These are phyloP conservation scores for Phyllosticta capitalensis DNA, from an alignment of 2,329 filamentous ascomycete genomes.

Conservation along the genomic window DNA sequence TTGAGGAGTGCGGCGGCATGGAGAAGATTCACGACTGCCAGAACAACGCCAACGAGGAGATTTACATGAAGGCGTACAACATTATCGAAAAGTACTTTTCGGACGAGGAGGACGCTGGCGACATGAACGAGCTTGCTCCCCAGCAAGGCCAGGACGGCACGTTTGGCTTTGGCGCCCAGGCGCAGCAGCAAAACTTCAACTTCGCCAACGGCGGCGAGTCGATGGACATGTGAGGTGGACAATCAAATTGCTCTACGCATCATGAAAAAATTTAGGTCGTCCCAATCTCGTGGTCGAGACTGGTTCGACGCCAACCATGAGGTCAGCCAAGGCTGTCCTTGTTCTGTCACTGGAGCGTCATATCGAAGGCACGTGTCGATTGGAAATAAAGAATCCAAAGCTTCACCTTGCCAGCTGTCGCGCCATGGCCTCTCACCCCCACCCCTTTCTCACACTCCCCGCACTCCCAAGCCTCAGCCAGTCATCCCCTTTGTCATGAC, in stretches of 20 bases:
- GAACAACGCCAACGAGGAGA: conserved; percentile 99
- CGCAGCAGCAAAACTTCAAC: conserved; percentile 70
- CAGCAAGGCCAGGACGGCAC: conserved; percentile 62
- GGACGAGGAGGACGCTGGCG: conserved; percentile 78
- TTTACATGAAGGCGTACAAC: conserved; percentile 99
- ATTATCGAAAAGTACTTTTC: conserved; percentile 99
- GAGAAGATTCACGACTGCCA: conserved; percentile 99
- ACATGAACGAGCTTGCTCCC: conserved; percentile 72
- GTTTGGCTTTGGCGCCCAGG: conserved; percentile 66
- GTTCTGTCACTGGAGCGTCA: background rate
- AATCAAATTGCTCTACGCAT: background rate
- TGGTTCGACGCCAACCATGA: conserved; percentile 1
- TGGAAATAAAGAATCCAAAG: conserved; percentile 6
- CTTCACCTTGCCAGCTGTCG: conserved; percentile 6
- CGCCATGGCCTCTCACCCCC: conserved; percentile 1
- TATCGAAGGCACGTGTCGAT: conserved; percentile 1
- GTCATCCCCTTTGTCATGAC: conserved; percentile 12
- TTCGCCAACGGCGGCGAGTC: conserved; percentile 71
- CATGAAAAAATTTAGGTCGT: background rate
- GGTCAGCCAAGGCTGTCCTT: conserved; percentile 5
- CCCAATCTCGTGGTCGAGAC: background rate
- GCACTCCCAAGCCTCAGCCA: conserved; percentile 5
- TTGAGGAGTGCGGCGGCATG: conserved; percentile 98
- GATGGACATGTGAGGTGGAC: conserved; percentile 58
- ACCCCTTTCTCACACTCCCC: background rate